Evolutionary conservation across 495 filamentous ascomycete genomes (phyloP).

Genomic region (Penicillium ochrochloron): DNA sequence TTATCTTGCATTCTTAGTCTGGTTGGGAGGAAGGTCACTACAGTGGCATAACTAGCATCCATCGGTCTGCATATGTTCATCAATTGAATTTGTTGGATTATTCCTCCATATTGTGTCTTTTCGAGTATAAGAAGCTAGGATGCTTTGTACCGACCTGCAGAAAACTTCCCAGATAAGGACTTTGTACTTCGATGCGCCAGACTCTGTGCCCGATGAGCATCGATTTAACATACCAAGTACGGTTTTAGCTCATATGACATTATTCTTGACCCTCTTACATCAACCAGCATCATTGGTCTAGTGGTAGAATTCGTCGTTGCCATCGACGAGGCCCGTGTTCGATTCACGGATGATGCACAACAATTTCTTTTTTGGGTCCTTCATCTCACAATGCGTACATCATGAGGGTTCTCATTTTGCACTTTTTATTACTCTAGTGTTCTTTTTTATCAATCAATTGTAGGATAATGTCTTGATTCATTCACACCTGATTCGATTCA

Average conservation of each 20-base stretch:
- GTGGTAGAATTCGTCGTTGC: conserved; percentile 65
- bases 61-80: conserved; percentile 24
- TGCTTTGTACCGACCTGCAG: not conserved
- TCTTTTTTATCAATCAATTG: too few relatives aligned
- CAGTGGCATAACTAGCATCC: conserved; percentile 27
- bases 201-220: not conserved
- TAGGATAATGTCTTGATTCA: too few relatives aligned
- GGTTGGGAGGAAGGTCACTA: conserved; percentile 16
- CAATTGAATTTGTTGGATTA: conserved; percentile 17
- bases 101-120: not conserved
- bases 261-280: not conserved
- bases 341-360: conserved; percentile 60
- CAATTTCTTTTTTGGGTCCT: conserved; percentile 12
- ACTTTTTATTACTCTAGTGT: too few relatives aligned
- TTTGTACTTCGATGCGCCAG: not conserved
- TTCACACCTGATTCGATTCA: too few relatives aligned
- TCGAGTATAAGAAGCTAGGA: not conserved
- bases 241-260: not conserved
- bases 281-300: conserved; percentile 58
- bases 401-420: too few relatives aligned
- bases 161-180: not conserved
- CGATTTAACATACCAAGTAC: too few relatives aligned
- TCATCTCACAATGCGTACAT: too few relatives aligned
- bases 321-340: conserved; percentile 64
- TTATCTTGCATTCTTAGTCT: conserved; percentile 20